Evolutionary conservation across 306 rosid species (phyloP).

Genomic region (Hylodesmum podocarpum): DNA sequence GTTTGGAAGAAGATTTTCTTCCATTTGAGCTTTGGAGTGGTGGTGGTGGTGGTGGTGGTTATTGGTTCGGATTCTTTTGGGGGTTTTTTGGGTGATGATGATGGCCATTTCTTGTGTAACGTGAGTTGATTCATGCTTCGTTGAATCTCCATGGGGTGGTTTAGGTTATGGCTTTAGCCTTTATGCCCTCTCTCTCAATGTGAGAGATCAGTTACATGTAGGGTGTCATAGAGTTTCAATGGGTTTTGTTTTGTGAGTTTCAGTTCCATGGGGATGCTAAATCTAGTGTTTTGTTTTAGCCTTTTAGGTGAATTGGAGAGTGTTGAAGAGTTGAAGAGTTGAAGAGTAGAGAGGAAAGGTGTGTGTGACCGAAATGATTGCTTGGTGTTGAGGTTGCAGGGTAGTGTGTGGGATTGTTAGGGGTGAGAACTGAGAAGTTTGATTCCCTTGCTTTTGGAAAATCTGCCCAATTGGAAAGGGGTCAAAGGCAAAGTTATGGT

Average conservation of each 20-base stretch:
- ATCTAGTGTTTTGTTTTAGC: not conserved
- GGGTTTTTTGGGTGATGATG: slow-evolving; percentile 7
- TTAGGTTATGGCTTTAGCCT: not conserved
- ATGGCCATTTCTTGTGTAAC: slow-evolving; percentile 36
- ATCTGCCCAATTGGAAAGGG: not conserved
- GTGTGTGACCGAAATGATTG: slow-evolving; percentile 21
- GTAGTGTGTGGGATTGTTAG: not conserved
- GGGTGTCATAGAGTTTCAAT: not conserved
- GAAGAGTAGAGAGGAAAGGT: not conserved
- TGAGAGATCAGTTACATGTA: not conserved
- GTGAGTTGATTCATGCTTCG: slow-evolving; percentile 48
- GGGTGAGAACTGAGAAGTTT: slow-evolving; percentile 30
- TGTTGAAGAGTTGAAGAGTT: not conserved
- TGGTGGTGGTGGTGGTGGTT: not conserved
- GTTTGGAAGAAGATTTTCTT: slow-evolving; percentile 52
- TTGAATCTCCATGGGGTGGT: slow-evolving; percentile 62
- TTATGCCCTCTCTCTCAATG: not conserved
- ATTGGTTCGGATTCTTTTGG: slow-evolving; percentile 6
- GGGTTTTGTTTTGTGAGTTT: not conserved
- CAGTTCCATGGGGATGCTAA: not conserved
- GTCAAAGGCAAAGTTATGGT: not conserved
- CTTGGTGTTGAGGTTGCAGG: slow-evolving; percentile 17
- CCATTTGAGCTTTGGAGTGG: slow-evolving; percentile 60
- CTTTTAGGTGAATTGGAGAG: no score
- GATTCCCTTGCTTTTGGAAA: slow-evolving; percentile 48